Percentiles rank a stretch among this genome's conserved stretches.
These are phyloP conservation scores for Pyrenopolyporus hunteri DNA, from an alignment of 495 filamentous ascomycete genomes.

Conservation along the genomic window DNA sequence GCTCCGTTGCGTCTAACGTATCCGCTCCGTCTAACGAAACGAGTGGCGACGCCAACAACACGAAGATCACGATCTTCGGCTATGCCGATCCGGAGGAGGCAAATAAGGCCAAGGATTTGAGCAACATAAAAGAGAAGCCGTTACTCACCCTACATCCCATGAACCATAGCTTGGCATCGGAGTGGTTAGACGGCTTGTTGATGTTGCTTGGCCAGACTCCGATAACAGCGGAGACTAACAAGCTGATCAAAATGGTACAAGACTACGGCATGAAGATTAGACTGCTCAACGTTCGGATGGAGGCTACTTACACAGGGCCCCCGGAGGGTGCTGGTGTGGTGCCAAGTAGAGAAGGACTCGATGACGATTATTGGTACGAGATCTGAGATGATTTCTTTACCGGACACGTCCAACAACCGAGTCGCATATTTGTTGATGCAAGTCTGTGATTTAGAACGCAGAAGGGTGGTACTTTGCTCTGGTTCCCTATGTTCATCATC, in stretches of 20 bases:
- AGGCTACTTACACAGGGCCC: slow-evolving; percentile 67
- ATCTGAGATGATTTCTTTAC: slow-evolving; percentile 46
- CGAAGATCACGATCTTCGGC: slow-evolving; percentile 91
- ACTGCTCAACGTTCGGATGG: slow-evolving; percentile 88
- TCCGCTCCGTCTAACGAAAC: slow-evolving; percentile 65
- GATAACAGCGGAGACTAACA: slow-evolving; percentile 94
- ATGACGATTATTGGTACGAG: slow-evolving; percentile 75
- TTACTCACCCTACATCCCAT: slow-evolving; percentile 83
- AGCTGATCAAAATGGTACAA: slow-evolving; percentile 80
- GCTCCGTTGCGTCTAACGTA: slow-evolving; percentile 92
- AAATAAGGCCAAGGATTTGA: slow-evolving; percentile 42
- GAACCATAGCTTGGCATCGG: slow-evolving; percentile 82
- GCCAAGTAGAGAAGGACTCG: slow-evolving; percentile 65
- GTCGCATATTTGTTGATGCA: slow-evolving; percentile 8
- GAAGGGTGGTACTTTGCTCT: slow-evolving; percentile 8
- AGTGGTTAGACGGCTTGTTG: slow-evolving; percentile 95
- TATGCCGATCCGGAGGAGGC: slow-evolving; percentile 53
- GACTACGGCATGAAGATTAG: slow-evolving; percentile 94
- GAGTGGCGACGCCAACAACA: slow-evolving; percentile 58
- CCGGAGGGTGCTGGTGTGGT: slow-evolving; percentile 56
- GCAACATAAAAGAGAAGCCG: slow-evolving; percentile 56
- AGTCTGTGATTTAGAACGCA: background rate
- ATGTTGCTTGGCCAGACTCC: slow-evolving; percentile 95
- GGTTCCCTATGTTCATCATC: slow-evolving; percentile 12
- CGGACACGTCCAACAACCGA: background rate